phyloP scores from a whole-genome alignment of 345 rosid genomes.

The Raphanus raphanistrum region DNA sequence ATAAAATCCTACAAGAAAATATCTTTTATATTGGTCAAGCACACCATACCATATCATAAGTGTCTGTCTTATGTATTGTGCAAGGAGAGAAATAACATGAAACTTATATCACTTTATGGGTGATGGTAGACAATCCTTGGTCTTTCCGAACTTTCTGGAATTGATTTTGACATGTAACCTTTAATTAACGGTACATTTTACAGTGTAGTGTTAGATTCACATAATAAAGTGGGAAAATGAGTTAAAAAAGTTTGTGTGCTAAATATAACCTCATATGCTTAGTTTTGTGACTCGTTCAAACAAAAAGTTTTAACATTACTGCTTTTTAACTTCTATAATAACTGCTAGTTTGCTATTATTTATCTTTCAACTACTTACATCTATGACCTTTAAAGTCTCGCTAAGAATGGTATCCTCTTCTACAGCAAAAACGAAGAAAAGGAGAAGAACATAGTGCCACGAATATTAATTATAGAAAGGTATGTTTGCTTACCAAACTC shows the following conservation, averaged over 20 bases:
- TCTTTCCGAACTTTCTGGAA: conserved; percentile 2
- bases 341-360: conserved; percentile 11
- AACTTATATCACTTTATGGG: conserved; percentile 2
- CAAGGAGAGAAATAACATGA: not conserved
- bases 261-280: not conserved
- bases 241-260: not conserved
- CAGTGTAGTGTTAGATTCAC: conserved; percentile 3
- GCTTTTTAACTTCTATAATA: not conserved
- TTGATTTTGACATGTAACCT: conserved; percentile 23
- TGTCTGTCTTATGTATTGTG: conserved; percentile 17
- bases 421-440: conserved; percentile 91
- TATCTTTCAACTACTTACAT: conserved; percentile 4
- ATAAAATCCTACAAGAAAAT: conserved; percentile 17
- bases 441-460: conserved; percentile 62
- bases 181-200: conserved; percentile 1
- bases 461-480: conserved; percentile 67
- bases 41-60: conserved; percentile 33
- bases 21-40: too few species aligned
- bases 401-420: conserved; percentile 24
- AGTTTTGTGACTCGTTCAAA: conserved; percentile 1
- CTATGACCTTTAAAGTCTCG: not conserved
- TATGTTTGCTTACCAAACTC: conserved; percentile 30
- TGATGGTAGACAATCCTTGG: conserved; percentile 3
- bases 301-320: not conserved
- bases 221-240: too few species aligned